Percentiles rank a stretch among this genome's conserved stretches.
Conservation (phyloP, 106 monocot genomes). For the Hemerocallis citrina region DNA sequence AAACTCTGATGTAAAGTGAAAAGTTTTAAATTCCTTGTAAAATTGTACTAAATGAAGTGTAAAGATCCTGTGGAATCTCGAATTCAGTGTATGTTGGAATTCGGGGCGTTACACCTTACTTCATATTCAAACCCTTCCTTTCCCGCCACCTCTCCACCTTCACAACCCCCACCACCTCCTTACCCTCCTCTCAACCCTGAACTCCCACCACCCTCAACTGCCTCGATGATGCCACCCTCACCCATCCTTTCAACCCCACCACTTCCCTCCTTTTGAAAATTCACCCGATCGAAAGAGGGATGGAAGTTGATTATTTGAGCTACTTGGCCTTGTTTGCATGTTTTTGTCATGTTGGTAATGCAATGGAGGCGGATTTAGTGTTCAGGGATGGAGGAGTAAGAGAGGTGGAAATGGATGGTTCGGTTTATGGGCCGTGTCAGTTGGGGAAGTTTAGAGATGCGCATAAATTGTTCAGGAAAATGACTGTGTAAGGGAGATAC, state of each 20-base stretch:
- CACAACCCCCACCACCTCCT: background rate
- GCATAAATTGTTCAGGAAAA: conserved; percentile 27
- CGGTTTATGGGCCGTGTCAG: conserved; percentile 9
- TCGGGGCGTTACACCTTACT: too few species aligned
- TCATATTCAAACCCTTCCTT: background rate
- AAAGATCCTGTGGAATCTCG: too few species aligned
- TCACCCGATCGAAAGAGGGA: conserved; percentile 18
- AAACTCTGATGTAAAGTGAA: too few species aligned
- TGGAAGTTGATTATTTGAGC: conserved; percentile 16
- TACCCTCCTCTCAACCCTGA: conserved; percentile 7
- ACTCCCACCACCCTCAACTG: conserved; percentile 8
- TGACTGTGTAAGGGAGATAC: background rate
- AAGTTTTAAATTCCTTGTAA: too few species aligned
- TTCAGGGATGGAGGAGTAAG: conserved; percentile 5
- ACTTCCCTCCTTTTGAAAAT: conserved; percentile 17
- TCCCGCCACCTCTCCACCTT: background rate
- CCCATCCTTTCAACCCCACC: conserved; percentile 17
- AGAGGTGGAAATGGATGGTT: conserved; percentile 4
- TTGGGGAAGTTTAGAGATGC: conserved; percentile 21
- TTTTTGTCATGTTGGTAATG: conserved; percentile 23
- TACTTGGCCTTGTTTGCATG: conserved; percentile 19
- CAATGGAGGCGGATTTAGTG: conserved; percentile 17
- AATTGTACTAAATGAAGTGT: too few species aligned
- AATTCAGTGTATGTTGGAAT: too few species aligned
- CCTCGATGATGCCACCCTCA: background rate